These are phyloP conservation scores for Chalara sp. DNA, from an alignment of 2,329 filamentous ascomycete species.

Conservation along the genomic window DNA sequence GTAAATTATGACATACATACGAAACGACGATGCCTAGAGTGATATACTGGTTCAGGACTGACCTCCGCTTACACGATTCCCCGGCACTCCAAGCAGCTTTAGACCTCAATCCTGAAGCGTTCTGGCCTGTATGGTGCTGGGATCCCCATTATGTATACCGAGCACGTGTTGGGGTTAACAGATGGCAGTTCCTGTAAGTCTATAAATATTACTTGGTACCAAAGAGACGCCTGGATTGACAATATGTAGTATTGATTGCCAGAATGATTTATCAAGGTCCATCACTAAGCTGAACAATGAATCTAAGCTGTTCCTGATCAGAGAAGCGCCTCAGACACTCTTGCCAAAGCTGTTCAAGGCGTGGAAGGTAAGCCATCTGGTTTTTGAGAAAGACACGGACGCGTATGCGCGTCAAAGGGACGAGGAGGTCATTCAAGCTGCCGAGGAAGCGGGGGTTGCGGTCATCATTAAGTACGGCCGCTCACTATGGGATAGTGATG, in stretches of 20 bases:
- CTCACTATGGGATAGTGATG: constrained; percentile 69
- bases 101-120: constrained; percentile 57
- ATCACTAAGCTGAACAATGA: constrained; percentile 64
- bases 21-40: constrained; percentile 43
- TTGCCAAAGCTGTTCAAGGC: constrained; percentile 66
- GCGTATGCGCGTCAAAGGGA: constrained; percentile 63
- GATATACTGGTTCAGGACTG: constrained; percentile 74
- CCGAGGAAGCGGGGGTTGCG: constrained; percentile 57
- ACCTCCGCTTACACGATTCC: constrained; percentile 71
- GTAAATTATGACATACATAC: neutral
- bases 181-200: constrained; percentile 63
- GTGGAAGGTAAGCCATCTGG: constrained; percentile 69
- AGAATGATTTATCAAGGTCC: constrained; percentile 60
- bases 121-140: constrained; percentile 77
- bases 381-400: constrained; percentile 76
- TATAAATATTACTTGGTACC: neutral
- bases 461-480: constrained; percentile 59
- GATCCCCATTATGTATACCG: constrained; percentile 75
- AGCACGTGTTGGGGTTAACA: constrained; percentile 61
- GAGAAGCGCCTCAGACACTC: constrained; percentile 65
- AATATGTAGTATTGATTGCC: constrained; percentile 56
- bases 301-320: constrained; percentile 64
- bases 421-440: constrained; percentile 48
- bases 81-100: constrained; percentile 67
- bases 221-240: neutral